These are phyloP conservation scores for Solanum commersonii DNA, from an alignment of 257 asterid genomes.

Conservation along the genomic window DNA sequence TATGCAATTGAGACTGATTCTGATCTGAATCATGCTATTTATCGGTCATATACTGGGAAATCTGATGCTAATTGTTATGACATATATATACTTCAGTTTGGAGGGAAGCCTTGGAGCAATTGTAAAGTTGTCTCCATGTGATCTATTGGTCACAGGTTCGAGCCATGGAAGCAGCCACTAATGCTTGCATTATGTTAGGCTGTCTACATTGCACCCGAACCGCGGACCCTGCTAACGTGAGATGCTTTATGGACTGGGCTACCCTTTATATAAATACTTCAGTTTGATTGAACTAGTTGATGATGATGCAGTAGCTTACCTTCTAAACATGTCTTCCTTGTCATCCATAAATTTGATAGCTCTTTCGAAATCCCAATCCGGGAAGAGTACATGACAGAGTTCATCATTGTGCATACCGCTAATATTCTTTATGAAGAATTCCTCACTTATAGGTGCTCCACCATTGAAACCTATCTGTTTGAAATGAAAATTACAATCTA, in stretches of 20 bases:
- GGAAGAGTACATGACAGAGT: constrained; percentile 49
- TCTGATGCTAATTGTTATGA: not conserved
- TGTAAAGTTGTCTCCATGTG: not conserved
- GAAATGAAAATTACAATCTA: not conserved
- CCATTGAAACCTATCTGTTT: constrained; percentile 64
- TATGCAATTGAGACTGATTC: not conserved
- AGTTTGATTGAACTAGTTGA: not conserved
- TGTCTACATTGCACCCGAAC: not conserved
- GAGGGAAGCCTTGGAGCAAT: not conserved
- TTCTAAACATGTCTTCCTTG: constrained; percentile 74
- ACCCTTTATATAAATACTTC: not conserved
- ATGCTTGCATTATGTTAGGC: not conserved
- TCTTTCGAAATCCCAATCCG: constrained; percentile 56
- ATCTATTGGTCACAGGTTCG: not conserved
- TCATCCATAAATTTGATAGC: constrained; percentile 51
- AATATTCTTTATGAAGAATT: constrained; percentile 45
- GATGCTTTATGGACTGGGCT: not conserved
- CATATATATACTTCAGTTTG: not conserved
- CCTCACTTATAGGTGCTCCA: constrained; percentile 68
- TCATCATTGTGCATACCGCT: constrained; percentile 81
- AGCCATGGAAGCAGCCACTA: not conserved
- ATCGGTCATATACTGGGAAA: not conserved
- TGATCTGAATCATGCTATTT: not conserved
- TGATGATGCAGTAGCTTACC: constrained; percentile 18
- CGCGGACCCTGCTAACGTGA: not conserved